Percentiles rank a stretch among this genome's conserved stretches.
phyloP scores from a whole-genome alignment of 2,329 filamentous ascomycete genomes.

The Fonsecaea monophora region DNA sequence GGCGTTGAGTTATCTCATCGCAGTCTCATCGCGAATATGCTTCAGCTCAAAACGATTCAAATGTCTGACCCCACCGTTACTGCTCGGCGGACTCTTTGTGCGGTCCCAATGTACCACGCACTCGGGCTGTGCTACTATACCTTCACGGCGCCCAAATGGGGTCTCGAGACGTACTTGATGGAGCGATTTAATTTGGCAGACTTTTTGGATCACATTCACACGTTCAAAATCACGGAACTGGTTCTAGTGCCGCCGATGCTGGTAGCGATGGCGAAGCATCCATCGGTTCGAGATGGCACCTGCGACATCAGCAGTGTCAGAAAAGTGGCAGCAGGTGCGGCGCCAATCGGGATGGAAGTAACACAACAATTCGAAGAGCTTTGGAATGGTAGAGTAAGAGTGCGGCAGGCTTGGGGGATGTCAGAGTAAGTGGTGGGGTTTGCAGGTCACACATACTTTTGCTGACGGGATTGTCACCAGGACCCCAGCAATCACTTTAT shows the following conservation, averaged over 20 bases:
- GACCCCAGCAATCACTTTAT: conserved; percentile 53
- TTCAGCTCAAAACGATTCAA: conserved; percentile 24
- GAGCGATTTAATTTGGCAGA: conserved; percentile 49
- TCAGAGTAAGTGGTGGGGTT: conserved; percentile 52
- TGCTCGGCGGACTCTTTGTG: conserved; percentile 14
- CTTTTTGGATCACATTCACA: conserved; percentile 50
- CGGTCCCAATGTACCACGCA: conserved; percentile 31
- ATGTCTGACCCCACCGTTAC: conserved; percentile 16
- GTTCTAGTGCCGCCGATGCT: conserved; percentile 57
- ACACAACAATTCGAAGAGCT: conserved; percentile 51
- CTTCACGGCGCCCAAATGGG: conserved; percentile 66
- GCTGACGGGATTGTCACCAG: conserved; percentile 1
- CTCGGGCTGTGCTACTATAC: conserved; percentile 24
- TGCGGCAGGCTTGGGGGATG: conserved; percentile 62
- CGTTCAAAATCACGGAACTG: conserved; percentile 57
- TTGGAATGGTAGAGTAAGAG: conserved; percentile 50
- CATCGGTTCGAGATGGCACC: conserved; percentile 65
- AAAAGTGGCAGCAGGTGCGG: conserved; percentile 57
- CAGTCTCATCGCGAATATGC: conserved; percentile 24
- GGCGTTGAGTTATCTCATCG: conserved; percentile 64
- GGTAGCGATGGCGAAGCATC: conserved; percentile 42
- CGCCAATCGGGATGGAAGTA: conserved; percentile 54
- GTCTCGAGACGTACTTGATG: conserved; percentile 68
- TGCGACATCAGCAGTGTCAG: conserved; percentile 49
- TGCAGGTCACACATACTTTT: neutral